Conservation (phyloP, 1,284 basidiomycete species). For the Sporisorium exsertum region DNA sequence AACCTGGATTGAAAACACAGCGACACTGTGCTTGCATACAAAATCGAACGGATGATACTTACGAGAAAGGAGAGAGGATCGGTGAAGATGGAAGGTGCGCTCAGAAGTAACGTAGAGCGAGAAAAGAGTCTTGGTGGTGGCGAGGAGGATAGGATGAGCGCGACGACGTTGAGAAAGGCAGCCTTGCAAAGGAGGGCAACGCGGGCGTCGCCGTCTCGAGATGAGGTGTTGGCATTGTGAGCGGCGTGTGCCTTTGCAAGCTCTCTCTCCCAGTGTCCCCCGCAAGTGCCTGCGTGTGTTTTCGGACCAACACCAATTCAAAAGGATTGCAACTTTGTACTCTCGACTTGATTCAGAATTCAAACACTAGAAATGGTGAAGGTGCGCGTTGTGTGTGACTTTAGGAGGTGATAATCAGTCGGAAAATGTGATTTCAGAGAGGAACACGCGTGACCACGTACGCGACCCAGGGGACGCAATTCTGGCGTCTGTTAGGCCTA, state of each 20-base stretch:
- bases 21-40: background rate
- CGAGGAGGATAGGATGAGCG: slow-evolving; percentile 21
- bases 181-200: background rate
- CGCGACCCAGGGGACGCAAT: too few species aligned
- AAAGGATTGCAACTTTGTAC: background rate
- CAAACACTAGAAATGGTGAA: background rate
- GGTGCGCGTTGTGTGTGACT: slow-evolving; percentile 28
- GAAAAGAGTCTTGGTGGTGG: slow-evolving; percentile 42
- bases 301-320: slow-evolving; percentile 26
- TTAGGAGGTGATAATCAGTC: slow-evolving; percentile 5
- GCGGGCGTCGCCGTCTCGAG: slow-evolving; percentile 1
- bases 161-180: slow-evolving; percentile 6
- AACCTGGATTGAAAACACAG: background rate
- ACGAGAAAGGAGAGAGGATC: slow-evolving; percentile 23
- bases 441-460: slow-evolving; percentile 8
- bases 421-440: slow-evolving; percentile 24
- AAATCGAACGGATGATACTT: slow-evolving; percentile 14
- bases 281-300: slow-evolving; percentile 11
- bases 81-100: slow-evolving; percentile 30
- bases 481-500: background rate
- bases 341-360: background rate
- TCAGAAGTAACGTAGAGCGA: slow-evolving; percentile 67
- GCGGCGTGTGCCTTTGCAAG: slow-evolving; percentile 5
- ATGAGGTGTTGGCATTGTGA: background rate
- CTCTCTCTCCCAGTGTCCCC: slow-evolving; percentile 3